Evolutionary conservation across 208 protist genomes (phyloP), one percentile per base, ranked within the genome.

Genomic region (Trypanosomatidae sp.): DNA sequence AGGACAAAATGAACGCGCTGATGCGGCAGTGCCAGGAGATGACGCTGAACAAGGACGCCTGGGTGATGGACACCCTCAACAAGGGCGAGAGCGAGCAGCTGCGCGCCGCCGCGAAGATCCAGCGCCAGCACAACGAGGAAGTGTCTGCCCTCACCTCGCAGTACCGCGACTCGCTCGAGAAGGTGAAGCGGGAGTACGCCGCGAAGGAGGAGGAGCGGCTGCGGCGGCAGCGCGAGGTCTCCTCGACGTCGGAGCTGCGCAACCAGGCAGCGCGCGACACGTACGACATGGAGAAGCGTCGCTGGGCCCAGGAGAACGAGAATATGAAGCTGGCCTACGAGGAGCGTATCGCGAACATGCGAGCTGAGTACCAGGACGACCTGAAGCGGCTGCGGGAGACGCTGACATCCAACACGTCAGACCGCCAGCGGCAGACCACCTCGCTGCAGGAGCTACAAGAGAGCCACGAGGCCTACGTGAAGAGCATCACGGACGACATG

Each of bases 401-500:
- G n/a, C n/a, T n/a, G n/a, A n/a, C n/a, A n/a, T n/a, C n/a, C n/a
- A n/a, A n/a, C n/a, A n/a, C n/a, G n/a, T n/a, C n/a, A n/a, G n/a
- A n/a, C n/a, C n/a, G n/a, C n/a, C n/a, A n/a, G n/a, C n/a, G n/a
- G n/a, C n/a, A n/a, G n/a, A n/a, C n/a, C n/a, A n/a, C n/a, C n/a
- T n/a, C n/a, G n/a, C n/a, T 87, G 30, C 82, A 78, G 62, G 72
- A 74, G 33, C 39, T 83, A n/a, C 80, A 86, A 49, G 80, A 85
- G 17, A 62, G 50, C 15, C 59, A 79, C 62, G 68, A 79, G 10
- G 44, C 65, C 4, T 77, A 87, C 15, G 52, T 83, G 50, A 65
- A 68, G 30, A 55, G 30, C 55, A 71, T 79, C 17, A 59, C 13
- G 59, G 49, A 64, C 17, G 60, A 79, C 60, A 74, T 55, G 62